Conservation (phyloP, 768 basidiomycete genomes). For the Mycena alexandri region DNA sequence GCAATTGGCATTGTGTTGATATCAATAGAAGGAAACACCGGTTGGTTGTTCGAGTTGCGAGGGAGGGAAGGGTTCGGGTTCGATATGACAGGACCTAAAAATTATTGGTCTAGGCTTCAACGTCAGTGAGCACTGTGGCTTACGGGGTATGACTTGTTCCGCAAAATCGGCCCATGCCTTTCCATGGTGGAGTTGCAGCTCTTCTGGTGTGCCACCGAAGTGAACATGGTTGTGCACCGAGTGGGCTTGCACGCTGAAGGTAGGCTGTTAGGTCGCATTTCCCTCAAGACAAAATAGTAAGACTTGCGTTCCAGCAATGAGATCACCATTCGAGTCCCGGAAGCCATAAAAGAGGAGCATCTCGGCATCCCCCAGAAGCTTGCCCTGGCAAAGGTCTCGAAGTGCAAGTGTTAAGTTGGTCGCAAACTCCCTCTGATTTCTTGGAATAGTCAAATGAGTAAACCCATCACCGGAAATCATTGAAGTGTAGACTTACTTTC, state of each 20-base stretch:
- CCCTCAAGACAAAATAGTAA: neutral
- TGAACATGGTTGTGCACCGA: neutral
- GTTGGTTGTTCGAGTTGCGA: neutral
- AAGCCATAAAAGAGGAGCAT: conserved; percentile 27
- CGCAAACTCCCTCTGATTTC: conserved; percentile 13
- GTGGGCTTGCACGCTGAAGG: conserved; percentile 7
- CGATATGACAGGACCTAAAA: neutral
- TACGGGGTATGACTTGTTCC: conserved; percentile 9
- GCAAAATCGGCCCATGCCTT: conserved; percentile 10
- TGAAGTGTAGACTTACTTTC: conserved; percentile 1
- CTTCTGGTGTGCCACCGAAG: conserved; percentile 12
- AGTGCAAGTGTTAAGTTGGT: neutral
- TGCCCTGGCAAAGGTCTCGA: conserved; percentile 13
- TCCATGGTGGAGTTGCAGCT: conserved; percentile 8
- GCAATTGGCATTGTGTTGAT: neutral
- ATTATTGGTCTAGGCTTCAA: too few species aligned
- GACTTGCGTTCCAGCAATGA: conserved; percentile 12
- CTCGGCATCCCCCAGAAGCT: conserved; percentile 17
- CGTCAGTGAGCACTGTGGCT: neutral
- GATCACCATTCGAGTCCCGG: conserved; percentile 18
- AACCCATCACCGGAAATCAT: neutral
- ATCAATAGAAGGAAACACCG: conserved; percentile 12
- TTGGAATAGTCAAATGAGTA: neutral
- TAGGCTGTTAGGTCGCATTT: too few species aligned
- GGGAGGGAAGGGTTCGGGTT: neutral